Percentiles rank a stretch among this genome's conserved stretches.
These are phyloP conservation scores for Trypanosoma scelopori DNA, from an alignment of 208 protist genomes.

Conservation along the genomic window DNA sequence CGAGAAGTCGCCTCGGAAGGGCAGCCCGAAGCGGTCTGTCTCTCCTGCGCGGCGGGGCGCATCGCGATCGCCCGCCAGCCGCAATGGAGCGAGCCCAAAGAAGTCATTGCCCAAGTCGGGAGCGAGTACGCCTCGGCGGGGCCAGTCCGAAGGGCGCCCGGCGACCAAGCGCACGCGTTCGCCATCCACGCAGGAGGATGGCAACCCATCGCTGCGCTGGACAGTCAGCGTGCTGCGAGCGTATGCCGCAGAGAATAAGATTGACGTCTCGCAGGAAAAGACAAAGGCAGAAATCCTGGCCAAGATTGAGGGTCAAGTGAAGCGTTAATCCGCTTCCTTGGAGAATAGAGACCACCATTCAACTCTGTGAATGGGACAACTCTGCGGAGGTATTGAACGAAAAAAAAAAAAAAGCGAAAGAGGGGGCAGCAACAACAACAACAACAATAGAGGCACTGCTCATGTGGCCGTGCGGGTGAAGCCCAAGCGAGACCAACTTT, in stretches of 20 bases:
- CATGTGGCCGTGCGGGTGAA: too few species aligned
- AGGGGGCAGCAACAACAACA: too few species aligned
- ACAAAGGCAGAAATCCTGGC: slow-evolving; percentile 68
- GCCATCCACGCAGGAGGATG: slow-evolving; percentile 16
- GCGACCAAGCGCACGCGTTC: slow-evolving; percentile 23
- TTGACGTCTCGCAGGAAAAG: slow-evolving; percentile 40
- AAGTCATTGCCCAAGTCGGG: slow-evolving; percentile 13
- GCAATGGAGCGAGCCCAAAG: slow-evolving; percentile 8
- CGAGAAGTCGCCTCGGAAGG: background rate
- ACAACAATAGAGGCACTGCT: slow-evolving; percentile 7
- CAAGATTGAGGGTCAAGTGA: slow-evolving; percentile 33
- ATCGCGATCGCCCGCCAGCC: slow-evolving; percentile 7
- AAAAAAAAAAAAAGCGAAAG: too few species aligned
- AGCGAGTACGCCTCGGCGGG: background rate
- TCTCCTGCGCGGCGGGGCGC: background rate
- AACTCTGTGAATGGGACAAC: background rate
- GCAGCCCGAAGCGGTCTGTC: slow-evolving; percentile 2
- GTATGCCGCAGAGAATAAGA: slow-evolving; percentile 62
- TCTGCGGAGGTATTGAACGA: background rate
- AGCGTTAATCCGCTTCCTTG: background rate
- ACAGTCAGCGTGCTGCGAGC: slow-evolving; percentile 57
- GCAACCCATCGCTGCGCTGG: slow-evolving; percentile 49
- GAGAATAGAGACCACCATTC: background rate
- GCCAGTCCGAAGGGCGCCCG: slow-evolving; percentile 1
- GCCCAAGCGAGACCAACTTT: too few species aligned